These are phyloP conservation scores for Fusarium mexicanum DNA, from an alignment of 2,329 filamentous ascomycete species.

Conservation along the genomic window DNA sequence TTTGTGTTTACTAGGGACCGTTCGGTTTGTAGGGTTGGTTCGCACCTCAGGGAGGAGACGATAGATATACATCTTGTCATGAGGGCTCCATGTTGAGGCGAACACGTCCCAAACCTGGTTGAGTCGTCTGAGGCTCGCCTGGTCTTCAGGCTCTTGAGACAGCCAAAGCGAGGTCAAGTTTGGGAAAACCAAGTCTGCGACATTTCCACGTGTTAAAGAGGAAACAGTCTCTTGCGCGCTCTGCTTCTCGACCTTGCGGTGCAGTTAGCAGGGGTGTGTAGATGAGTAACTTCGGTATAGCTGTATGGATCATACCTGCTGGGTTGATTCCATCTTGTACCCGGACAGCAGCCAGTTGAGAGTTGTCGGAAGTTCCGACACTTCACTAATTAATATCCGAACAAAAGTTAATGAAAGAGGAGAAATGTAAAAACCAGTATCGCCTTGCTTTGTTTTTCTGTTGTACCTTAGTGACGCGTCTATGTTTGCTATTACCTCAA, in stretches of 20 bases:
- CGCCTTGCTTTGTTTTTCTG: background rate
- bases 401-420: background rate
- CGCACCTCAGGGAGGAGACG: background rate
- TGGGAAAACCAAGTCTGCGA: background rate
- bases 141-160: conserved; percentile 5
- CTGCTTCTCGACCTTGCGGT: background rate
- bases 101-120: background rate
- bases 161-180: background rate
- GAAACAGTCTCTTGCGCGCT: background rate
- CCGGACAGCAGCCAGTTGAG: background rate
- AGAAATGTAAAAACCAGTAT: background rate
- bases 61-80: background rate
- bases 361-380: background rate
- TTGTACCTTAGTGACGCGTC: background rate
- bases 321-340: background rate
- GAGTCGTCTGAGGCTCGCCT: background rate
- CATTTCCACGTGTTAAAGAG: background rate
- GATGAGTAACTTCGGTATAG: background rate
- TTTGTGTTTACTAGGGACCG: conserved; percentile 2
- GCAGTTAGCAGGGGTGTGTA: background rate
- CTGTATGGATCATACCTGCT: background rate
- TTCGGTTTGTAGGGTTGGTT: background rate
- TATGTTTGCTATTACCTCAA: background rate
- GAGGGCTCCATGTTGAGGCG: background rate
- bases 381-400: background rate